Conservation (phyloP, 225 moss, liverwort and hornwort genomes). For the Ulota crispa region DNA sequence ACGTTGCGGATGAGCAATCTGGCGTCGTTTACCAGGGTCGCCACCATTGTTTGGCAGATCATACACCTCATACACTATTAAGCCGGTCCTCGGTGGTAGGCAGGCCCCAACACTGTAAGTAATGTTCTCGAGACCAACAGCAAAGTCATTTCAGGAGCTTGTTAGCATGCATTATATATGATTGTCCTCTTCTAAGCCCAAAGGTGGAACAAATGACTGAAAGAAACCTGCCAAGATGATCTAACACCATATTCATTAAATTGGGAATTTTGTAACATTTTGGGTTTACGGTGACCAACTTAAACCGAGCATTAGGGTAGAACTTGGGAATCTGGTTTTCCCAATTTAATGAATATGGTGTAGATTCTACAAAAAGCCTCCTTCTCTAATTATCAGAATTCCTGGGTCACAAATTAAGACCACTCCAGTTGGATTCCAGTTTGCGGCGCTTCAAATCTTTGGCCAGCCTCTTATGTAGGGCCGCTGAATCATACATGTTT, state of each 20-base stretch:
- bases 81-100: not conserved
- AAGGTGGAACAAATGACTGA: not conserved
- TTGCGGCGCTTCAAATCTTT: not conserved
- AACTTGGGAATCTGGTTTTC: too few relatives aligned
- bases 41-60: slow-evolving; percentile 26
- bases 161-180: slow-evolving; percentile 20
- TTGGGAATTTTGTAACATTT: too few relatives aligned
- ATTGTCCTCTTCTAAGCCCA: slow-evolving; percentile 12
- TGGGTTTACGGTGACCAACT: too few relatives aligned
- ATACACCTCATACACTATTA: not conserved
- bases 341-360: too few relatives aligned
- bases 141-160: slow-evolving; percentile 10
- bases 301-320: too few relatives aligned
- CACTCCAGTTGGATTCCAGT: not conserved
- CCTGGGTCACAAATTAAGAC: slow-evolving; percentile 1
- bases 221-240: not conserved
- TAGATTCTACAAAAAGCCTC: not conserved
- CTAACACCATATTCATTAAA: too few relatives aligned
- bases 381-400: not conserved
- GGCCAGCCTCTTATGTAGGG: not conserved
- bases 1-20: slow-evolving; percentile 30
- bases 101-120: not conserved
- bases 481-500: not conserved
- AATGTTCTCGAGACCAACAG: not conserved
- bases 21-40: slow-evolving; percentile 15